Conservation (phyloP, 345 rosid species). For the Kernera saxatilis region DNA sequence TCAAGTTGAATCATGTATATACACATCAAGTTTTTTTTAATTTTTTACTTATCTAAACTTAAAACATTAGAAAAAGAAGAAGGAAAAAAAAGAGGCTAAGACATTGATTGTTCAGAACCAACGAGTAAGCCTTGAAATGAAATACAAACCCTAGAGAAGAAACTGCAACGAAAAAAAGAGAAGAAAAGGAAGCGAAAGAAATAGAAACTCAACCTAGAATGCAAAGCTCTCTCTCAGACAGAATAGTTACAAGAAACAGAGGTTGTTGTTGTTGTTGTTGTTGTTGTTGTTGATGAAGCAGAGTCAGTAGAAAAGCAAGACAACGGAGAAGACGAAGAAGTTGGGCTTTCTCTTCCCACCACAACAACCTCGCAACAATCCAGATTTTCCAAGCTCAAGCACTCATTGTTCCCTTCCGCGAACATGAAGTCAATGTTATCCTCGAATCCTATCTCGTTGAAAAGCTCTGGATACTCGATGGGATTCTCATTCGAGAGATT, state of each 20-base stretch:
- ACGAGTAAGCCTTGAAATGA: conserved; percentile 15
- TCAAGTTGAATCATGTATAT: too few relatives aligned
- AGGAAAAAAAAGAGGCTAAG: conserved; percentile 1
- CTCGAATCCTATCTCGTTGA: conserved; percentile 55
- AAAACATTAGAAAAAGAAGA: not conserved
- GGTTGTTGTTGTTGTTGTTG: conserved; percentile 34
- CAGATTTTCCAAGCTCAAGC: conserved; percentile 14
- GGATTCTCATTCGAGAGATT: conserved; percentile 30
- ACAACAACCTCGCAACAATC: conserved; percentile 30
- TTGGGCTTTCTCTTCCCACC: conserved; percentile 32
- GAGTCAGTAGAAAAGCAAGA: conserved; percentile 31
- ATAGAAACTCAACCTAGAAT: conserved; percentile 9
- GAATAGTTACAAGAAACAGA: conserved; percentile 51
- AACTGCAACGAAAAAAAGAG: not conserved
- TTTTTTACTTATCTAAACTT: not conserved
- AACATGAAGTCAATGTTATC: conserved; percentile 77
- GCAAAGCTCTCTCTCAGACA: conserved; percentile 32
- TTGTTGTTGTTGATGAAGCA: conserved; percentile 34
- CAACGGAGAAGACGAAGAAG: conserved; percentile 31
- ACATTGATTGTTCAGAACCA: conserved; percentile 31
- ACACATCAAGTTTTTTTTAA: too few relatives aligned
- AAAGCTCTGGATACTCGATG: conserved; percentile 52
- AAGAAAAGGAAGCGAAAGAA: conserved; percentile 5
- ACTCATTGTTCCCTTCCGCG: conserved; percentile 29
- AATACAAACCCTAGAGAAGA: conserved; percentile 16